Percentiles rank a stretch among this genome's conserved stretches.
These are phyloP conservation scores for Chalara sp. DNA, from an alignment of 2,329 filamentous ascomycete species.

Conservation along the genomic window DNA sequence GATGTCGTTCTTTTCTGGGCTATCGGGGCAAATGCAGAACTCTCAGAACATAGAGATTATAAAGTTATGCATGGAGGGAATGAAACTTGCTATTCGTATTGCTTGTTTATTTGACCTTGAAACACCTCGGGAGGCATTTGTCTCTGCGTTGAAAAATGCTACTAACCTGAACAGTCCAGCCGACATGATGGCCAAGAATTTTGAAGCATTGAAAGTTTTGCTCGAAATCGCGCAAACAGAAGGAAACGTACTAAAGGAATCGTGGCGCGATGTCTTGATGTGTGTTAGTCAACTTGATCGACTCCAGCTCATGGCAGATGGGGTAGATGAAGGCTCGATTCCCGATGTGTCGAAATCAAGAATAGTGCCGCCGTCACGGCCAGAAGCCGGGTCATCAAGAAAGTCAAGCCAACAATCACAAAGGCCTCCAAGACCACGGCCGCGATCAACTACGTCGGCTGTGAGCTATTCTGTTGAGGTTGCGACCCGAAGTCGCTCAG, in stretches of 20 bases:
- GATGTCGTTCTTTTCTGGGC: constrained; percentile 97
- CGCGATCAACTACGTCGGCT: constrained; percentile 41
- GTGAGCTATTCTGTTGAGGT: constrained; percentile 64
- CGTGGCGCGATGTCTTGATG: constrained; percentile 92
- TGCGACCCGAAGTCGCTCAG: constrained; percentile 84
- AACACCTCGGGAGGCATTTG: constrained; percentile 91
- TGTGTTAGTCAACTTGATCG: constrained; percentile 95
- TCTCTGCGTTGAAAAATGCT: constrained; percentile 84
- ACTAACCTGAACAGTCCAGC: constrained; percentile 94
- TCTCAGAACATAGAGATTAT: constrained; percentile 89
- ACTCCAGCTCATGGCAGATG: constrained; percentile 88
- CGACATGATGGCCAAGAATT: constrained; percentile 92
- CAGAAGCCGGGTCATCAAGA: constrained; percentile 47
- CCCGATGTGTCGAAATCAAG: constrained; percentile 86
- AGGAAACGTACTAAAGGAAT: constrained; percentile 80
- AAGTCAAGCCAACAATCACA: constrained; percentile 53
- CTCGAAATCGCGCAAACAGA: constrained; percentile 90
- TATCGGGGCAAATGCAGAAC: constrained; percentile 90
- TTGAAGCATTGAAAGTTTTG: constrained; percentile 87
- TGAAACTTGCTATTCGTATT: constrained; percentile 89
- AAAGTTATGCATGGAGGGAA: constrained; percentile 86
- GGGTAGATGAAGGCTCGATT: constrained; percentile 85
- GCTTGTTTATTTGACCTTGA: constrained; percentile 89
- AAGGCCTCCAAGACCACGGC: constrained; percentile 40
- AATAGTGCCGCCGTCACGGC: constrained; percentile 51